A percentile compares a stretch with the other conserved stretches of the same genome.
Conservation (phyloP, 2,329 filamentous ascomycete species). For the Xylariaceae sp. region DNA sequence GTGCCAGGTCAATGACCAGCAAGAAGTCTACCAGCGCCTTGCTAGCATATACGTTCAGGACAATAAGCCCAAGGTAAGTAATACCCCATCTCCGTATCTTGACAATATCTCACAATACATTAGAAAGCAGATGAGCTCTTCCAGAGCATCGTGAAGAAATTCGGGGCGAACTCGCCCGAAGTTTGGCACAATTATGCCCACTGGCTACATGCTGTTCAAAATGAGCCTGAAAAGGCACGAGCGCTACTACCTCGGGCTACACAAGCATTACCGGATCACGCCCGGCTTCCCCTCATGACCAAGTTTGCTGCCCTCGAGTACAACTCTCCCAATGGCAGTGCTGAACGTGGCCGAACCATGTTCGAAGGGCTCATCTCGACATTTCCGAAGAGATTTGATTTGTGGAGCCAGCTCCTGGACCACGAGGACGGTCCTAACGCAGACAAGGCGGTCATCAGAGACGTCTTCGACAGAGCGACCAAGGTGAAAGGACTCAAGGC, state of each 20-base stretch:
- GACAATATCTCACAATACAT: conserved; percentile 40
- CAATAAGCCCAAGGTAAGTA: conserved; percentile 78
- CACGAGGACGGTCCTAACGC: conserved; percentile 71
- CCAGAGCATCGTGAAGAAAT: conserved; percentile 86
- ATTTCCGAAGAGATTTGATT: conserved; percentile 87
- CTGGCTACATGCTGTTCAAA: conserved; percentile 80
- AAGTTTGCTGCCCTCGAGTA: conserved; percentile 95
- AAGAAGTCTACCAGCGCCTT: conserved; percentile 87
- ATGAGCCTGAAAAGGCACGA: conserved; percentile 75
- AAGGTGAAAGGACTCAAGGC: conserved; percentile 76
- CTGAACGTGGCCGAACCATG: conserved; percentile 91
- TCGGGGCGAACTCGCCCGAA: conserved; percentile 77
- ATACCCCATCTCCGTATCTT: conserved; percentile 1
- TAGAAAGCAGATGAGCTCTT: conserved; percentile 91
- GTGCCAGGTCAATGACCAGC: conserved; percentile 90
- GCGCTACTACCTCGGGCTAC: conserved; percentile 82
- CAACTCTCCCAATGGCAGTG: conserved; percentile 78
- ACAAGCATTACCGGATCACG: conserved; percentile 76
- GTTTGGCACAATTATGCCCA: conserved; percentile 96
- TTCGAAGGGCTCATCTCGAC: conserved; percentile 87
- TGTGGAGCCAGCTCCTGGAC: conserved; percentile 93
- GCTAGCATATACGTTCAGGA: conserved; percentile 96
- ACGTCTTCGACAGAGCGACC: conserved; percentile 82
- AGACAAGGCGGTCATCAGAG: conserved; percentile 65
- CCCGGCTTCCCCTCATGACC: conserved; percentile 75